These are phyloP conservation scores for Chrysosphaeria jannelii DNA, from an alignment of 2,329 filamentous ascomycete genomes.

Conservation along the genomic window DNA sequence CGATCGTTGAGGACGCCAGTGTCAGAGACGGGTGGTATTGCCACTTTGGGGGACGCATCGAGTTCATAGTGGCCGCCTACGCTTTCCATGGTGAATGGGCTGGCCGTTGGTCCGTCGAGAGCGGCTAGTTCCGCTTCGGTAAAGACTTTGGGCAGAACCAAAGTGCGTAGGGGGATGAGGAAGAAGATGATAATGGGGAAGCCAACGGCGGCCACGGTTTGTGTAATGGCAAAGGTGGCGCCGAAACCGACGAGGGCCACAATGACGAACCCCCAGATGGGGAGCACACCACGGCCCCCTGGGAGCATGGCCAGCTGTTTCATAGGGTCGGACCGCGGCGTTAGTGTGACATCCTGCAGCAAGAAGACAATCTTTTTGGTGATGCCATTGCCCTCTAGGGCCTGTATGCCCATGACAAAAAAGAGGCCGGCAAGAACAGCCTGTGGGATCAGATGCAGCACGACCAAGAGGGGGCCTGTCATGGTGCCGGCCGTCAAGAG, in stretches of 20 bases:
- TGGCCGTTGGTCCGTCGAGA: slow-evolving; percentile 47
- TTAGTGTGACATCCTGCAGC: slow-evolving; percentile 30
- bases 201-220: slow-evolving; percentile 56
- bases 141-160: slow-evolving; percentile 32
- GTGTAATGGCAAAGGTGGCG: slow-evolving; percentile 52
- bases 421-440: slow-evolving; percentile 55
- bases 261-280: slow-evolving; percentile 41
- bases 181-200: slow-evolving; percentile 47
- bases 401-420: slow-evolving; percentile 62
- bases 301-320: slow-evolving; percentile 14
- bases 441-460: slow-evolving; percentile 50
- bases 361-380: slow-evolving; percentile 46
- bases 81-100: slow-evolving; percentile 45
- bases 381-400: slow-evolving; percentile 47
- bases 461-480: slow-evolving; percentile 40
- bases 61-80: slow-evolving; percentile 35
- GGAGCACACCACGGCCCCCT: slow-evolving; percentile 12
- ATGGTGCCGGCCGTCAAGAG: slow-evolving; percentile 53
- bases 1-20: too few species aligned
- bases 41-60: slow-evolving; percentile 20
- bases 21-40: too few species aligned
- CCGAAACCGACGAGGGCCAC: slow-evolving; percentile 41
- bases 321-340: slow-evolving; percentile 25
- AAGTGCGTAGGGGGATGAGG: slow-evolving; percentile 33
- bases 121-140: slow-evolving; percentile 24